Evolutionary conservation across 768 basidiomycete species (phyloP).

Genomic region (Naganishia vaughanmartiniae): DNA sequence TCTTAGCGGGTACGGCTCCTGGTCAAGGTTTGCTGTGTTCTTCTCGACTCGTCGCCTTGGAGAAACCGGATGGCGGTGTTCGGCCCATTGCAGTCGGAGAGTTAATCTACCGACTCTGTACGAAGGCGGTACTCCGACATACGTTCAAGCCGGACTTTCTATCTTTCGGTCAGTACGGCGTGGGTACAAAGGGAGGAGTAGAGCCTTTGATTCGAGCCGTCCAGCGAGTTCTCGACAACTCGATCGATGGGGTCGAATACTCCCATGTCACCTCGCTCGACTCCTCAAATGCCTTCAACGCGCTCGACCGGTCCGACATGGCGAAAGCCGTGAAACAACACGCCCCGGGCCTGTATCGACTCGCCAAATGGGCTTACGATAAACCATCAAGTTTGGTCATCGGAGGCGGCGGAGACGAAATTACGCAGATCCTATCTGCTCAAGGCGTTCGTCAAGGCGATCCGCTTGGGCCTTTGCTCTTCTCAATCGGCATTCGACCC

Average conservation of each 20-base stretch:
- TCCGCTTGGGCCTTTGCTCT: constrained; percentile 36
- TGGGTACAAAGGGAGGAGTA: constrained; percentile 32
- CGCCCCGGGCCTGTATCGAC: constrained; percentile 32
- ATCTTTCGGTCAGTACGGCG: constrained; percentile 31
- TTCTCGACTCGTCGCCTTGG: constrained; percentile 33
- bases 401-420: neutral
- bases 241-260: constrained; percentile 15
- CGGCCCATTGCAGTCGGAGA: constrained; percentile 41
- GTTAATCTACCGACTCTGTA: constrained; percentile 33
- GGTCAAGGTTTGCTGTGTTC: constrained; percentile 31
- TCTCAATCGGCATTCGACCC: constrained; percentile 32
- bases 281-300: constrained; percentile 40
- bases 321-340: constrained; percentile 21
- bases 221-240: constrained; percentile 28
- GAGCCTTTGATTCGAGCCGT: constrained; percentile 33
- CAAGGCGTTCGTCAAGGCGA: constrained; percentile 41
- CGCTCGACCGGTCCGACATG: constrained; percentile 6
- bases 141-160: constrained; percentile 24
- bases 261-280: constrained; percentile 35
- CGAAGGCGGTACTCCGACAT: constrained; percentile 31
- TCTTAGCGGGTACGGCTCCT: constrained; percentile 17
- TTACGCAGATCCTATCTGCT: constrained; percentile 6
- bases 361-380: constrained; percentile 26
- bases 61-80: constrained; percentile 33
- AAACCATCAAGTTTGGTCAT: constrained; percentile 4